These are phyloP conservation scores for Phytophthora sansomeana DNA, from an alignment of 352 stramenopile species.

Conservation along the genomic window DNA sequence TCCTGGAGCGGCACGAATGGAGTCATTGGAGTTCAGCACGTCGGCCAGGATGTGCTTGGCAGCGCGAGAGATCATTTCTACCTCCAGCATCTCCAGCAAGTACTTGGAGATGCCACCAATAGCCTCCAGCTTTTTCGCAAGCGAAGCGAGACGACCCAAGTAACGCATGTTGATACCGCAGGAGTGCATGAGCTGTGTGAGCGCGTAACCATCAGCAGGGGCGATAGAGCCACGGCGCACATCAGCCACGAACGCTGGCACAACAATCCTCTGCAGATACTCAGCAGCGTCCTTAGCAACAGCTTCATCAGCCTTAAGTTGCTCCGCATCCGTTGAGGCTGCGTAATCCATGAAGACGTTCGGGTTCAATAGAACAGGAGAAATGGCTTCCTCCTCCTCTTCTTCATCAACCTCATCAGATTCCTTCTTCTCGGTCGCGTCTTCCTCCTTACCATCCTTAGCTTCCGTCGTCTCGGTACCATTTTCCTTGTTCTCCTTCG, in stretches of 20 bases:
- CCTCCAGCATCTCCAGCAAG: slow-evolving; percentile 95
- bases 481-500: slow-evolving; percentile 31
- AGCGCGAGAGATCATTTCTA: slow-evolving; percentile 96
- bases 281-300: slow-evolving; percentile 77
- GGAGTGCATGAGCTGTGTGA: slow-evolving; percentile 95
- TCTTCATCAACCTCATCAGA: slow-evolving; percentile 49
- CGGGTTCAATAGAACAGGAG: slow-evolving; percentile 79
- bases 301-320: slow-evolving; percentile 75
- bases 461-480: slow-evolving; percentile 14
- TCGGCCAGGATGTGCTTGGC: slow-evolving; percentile 89
- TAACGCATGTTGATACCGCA: slow-evolving; percentile 98
- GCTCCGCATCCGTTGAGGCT: slow-evolving; percentile 72
- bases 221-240: slow-evolving; percentile 85
- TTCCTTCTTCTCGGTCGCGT: slow-evolving; percentile 36
- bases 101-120: slow-evolving; percentile 91
- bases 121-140: slow-evolving; percentile 90
- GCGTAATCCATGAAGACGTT: slow-evolving; percentile 92
- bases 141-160: slow-evolving; percentile 91
- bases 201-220: slow-evolving; percentile 89
- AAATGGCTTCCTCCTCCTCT: slow-evolving; percentile 57
- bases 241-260: slow-evolving; percentile 86
- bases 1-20: slow-evolving; percentile 72
- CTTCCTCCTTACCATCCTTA: slow-evolving; percentile 36
- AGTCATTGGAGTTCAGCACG: slow-evolving; percentile 70
- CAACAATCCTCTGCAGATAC: slow-evolving; percentile 88